Evolutionary conservation across 2,329 filamentous ascomycete species (phyloP).

Genomic region (Ophioceras dolichostomum): DNA sequence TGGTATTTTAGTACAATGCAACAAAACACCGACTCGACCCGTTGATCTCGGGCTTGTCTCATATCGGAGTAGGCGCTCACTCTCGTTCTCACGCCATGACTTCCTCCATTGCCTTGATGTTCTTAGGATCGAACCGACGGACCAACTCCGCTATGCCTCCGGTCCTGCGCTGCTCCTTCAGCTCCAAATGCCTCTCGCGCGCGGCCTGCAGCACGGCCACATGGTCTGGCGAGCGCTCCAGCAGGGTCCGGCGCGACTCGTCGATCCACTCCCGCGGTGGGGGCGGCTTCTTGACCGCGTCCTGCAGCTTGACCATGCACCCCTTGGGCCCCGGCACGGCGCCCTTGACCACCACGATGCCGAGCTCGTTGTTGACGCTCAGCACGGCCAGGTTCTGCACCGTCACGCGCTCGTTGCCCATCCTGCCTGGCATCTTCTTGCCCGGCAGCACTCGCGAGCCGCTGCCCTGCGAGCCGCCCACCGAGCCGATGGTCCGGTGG

Average conservation of each 20-base stretch:
- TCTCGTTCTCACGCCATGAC: no score
- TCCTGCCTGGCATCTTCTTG: conserved; percentile 95
- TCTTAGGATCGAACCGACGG: no score
- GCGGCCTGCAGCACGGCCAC: conserved; percentile 34
- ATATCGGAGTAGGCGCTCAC: no score
- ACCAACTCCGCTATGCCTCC: conserved; percentile 23
- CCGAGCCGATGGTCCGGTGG: conserved; percentile 84
- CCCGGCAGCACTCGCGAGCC: conserved; percentile 88
- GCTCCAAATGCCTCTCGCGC: conserved; percentile 35
- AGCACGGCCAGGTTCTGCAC: conserved; percentile 85
- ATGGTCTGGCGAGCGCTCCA: conserved; percentile 34
- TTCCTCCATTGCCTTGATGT: no score
- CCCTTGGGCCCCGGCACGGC: conserved; percentile 82
- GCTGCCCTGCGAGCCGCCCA: conserved; percentile 79
- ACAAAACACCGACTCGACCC: conserved; percentile 3
- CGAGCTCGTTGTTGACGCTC: conserved; percentile 76
- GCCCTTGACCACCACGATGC: conserved; percentile 79
- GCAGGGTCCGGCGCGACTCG: conserved; percentile 27
- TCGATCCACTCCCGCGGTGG: conserved; percentile 36
- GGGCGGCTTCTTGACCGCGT: conserved; percentile 73
- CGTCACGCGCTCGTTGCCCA: conserved; percentile 83
- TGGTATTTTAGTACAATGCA: conserved; percentile 2
- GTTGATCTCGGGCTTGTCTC: no score
- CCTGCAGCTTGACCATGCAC: conserved; percentile 71
- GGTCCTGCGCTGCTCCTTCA: conserved; percentile 36